Evolutionary conservation across 805 yeast species (phyloP).

Genomic region (Sporopachydermia lactativora): DNA sequence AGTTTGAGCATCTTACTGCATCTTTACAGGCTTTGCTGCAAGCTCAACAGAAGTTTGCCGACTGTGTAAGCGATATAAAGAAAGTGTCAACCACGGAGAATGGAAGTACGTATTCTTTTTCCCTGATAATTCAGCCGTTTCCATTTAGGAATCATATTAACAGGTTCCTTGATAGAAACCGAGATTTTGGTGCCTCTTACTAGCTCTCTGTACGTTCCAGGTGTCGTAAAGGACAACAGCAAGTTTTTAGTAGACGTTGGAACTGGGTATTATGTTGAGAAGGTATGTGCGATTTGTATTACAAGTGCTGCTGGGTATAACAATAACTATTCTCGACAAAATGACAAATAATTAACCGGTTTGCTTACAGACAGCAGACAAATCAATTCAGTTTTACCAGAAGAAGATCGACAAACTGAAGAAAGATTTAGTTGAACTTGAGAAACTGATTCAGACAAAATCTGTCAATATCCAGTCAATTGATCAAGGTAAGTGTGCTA

Average conservation of each 20-base stretch:
- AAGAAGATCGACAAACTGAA: slow-evolving; percentile 58
- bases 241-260: slow-evolving; percentile 87
- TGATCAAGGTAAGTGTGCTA: slow-evolving; percentile 23
- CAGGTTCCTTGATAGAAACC: slow-evolving; percentile 21
- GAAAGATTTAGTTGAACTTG: slow-evolving; percentile 60
- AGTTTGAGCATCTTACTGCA: slow-evolving; percentile 70
- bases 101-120: slow-evolving; percentile 18
- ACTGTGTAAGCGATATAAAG: slow-evolving; percentile 62
- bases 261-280: slow-evolving; percentile 89
- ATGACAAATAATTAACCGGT: background rate
- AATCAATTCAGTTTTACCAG: slow-evolving; percentile 59
- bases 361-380: slow-evolving; percentile 27
- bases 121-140: too few species aligned
- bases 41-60: slow-evolving; percentile 71
- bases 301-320: background rate
- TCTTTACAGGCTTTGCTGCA: slow-evolving; percentile 73
- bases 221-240: slow-evolving; percentile 47
- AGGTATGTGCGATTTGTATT: slow-evolving; percentile 18
- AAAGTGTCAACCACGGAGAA: slow-evolving; percentile 28
- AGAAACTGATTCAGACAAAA: slow-evolving; percentile 64
- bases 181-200: slow-evolving; percentile 77
- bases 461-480: slow-evolving; percentile 46
- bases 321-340: background rate
- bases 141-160: too few species aligned
- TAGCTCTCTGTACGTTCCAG: slow-evolving; percentile 81